Base-by-base conservation (phyloP, 129 eudicot genomes). In the Ambrosia trifida region DNA sequence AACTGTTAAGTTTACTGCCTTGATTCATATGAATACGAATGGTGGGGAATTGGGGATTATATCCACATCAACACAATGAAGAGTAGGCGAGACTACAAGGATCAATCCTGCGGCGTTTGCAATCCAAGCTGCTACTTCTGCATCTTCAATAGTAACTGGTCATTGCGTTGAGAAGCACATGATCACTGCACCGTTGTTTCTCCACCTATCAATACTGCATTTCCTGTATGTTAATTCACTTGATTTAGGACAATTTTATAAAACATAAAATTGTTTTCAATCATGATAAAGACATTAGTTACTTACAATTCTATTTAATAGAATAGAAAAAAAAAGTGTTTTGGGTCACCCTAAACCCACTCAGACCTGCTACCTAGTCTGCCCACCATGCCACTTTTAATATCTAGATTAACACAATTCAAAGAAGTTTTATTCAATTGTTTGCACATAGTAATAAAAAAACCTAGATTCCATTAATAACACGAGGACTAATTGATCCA, bases 11-110 rank as follows among this genome's bases (percentile, higher is more conserved):
- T 80, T 78, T 75, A 13, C 88, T 78, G 45, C 92, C 96, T 76
- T 84, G 89, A 59, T 80, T 73, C 70, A 83, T 58, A 79, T 89
- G 88, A 38, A 89, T 45, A 10, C 80, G 82, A 14, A 89, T 72
- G 11, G 88, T 78, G 41, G 92, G n/a, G n/a, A n/a, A n/a, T n/a
- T n/a, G n/a, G n/a, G 96, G 61, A 86, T 68, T 74, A 86, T 73
- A 62, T 81, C 86, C 52, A 78, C 85, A 54, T 79, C 83, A 40
- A 80, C 85, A 61, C 54, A 30, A 17, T 81, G 89, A 24, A 85
- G 70, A 20, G 85, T 86, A 16, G 78, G 79, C 11, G 89, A 83
- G 79, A 82, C 78, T 47, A 82, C 88, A 68, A 89, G 86, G 71
- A 89, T 82, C 66, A 89, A 76, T 24, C 72, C 92, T 2, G 84